Evolutionary conservation across 1,284 basidiomycete genomes (phyloP), one percentile per base, ranked within the genome.

Genomic region (Microbotryum silenes-acaulis): DNA sequence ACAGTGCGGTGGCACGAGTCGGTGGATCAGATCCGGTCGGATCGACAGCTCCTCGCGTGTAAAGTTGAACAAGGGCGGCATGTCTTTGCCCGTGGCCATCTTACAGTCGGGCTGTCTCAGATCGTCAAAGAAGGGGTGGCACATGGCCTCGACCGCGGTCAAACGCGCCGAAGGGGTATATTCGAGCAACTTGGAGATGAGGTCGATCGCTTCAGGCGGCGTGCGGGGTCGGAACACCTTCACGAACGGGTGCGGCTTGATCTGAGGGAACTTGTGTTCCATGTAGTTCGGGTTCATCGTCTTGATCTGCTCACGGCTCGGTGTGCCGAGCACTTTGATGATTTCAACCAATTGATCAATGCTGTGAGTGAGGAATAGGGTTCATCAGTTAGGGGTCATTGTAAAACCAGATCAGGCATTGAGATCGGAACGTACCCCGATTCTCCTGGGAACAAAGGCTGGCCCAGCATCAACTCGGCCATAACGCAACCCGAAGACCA

Each of bases 251-350:
- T 76, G 75, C 33, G 66, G 68, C 65, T 96, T 94, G 81, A 99
- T 99, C 78, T 98, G 94, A 9, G 94, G 94, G 82, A 99, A 99
- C 78, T 97, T 97, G 85, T 99, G 94, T 77, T 99, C 96, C 96
- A 98, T 98, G 80, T 99, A 99, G 76, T 82, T 76, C 56, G 96
- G 94, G 79, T 99, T 99, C 94, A 99, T 99, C 71, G 96, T 97
- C 86, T 97, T 97, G 84, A 99, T 99, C 78, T 99, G 96, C 76
- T 98, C 96, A 71, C 94, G 82, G 62, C 94, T 94, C 1, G 94
- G 94, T 25, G 96, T 99, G 23, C 94, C 94, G 65, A 99, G 84
- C 50, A 99, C 92, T 79, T 99, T 99, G 86, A 99, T 99, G 74
- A 99, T 99, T 79, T 99, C 94, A 55, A 99, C 94, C 72, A 99